Conservation (phyloP, 1,284 basidiomycete genomes). For the Neolentinus lepideus region DNA sequence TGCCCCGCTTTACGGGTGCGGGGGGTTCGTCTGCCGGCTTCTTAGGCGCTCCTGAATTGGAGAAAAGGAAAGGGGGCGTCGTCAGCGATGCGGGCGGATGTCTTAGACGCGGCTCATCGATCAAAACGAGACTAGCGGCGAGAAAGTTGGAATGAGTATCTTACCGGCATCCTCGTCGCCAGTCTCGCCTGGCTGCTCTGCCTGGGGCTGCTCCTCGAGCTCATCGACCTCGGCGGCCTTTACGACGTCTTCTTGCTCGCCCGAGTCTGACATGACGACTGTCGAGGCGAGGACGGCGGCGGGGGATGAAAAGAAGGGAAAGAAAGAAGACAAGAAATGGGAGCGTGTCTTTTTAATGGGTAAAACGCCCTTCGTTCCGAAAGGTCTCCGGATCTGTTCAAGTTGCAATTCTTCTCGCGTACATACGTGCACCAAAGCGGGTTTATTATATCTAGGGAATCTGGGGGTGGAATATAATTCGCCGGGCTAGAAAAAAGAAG, state of each 20-base stretch:
- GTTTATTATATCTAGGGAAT: constrained; percentile 1
- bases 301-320: constrained; percentile 33
- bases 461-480: not conserved
- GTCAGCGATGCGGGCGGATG: constrained; percentile 13
- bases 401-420: constrained; percentile 1
- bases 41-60: constrained; percentile 11
- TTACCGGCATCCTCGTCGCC: constrained; percentile 29
- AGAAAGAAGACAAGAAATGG: constrained; percentile 55
- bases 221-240: constrained; percentile 30
- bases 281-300: constrained; percentile 16
- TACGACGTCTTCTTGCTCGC: constrained; percentile 26
- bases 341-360: constrained; percentile 62
- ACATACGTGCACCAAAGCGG: not conserved
- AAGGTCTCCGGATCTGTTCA: constrained; percentile 2
- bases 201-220: constrained; percentile 31
- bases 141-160: constrained; percentile 18
- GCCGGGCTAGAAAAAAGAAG: not conserved
- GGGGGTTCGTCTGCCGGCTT: constrained; percentile 15
- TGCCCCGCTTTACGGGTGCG: constrained; percentile 51
- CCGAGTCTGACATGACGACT: constrained; percentile 35
- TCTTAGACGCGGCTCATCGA: constrained; percentile 16
- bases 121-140: constrained; percentile 13
- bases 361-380: constrained; percentile 36
- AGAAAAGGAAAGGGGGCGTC: constrained; percentile 13
- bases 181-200: constrained; percentile 6